phyloP scores from a whole-genome alignment of 495 filamentous ascomycete genomes.

The Sporormia fimetaria region DNA sequence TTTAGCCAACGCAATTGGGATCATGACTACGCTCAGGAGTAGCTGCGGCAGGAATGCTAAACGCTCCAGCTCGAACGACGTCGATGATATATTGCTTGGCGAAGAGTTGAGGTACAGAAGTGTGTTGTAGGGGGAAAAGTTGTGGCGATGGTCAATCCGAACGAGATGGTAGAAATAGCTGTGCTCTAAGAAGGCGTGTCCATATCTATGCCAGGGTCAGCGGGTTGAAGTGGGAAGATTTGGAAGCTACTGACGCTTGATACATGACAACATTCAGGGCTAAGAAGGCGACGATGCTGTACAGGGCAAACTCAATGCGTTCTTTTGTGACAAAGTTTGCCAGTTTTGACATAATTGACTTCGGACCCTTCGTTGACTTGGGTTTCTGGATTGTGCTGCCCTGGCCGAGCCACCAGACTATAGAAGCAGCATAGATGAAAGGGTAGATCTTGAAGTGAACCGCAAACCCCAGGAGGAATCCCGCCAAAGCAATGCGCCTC shows the following conservation, averaged over 20 bases:
- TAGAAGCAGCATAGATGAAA: constrained; percentile 79
- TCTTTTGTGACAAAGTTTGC: constrained; percentile 49
- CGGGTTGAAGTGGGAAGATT: not conserved
- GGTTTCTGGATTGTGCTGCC: constrained; percentile 27
- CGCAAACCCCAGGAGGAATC: constrained; percentile 62
- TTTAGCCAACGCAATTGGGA: constrained; percentile 74
- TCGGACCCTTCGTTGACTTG: too few species aligned
- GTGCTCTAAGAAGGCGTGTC: constrained; percentile 65
- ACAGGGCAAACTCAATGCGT: constrained; percentile 49
- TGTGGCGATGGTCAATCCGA: constrained; percentile 92
- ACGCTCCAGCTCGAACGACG: constrained; percentile 50
- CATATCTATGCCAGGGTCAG: constrained; percentile 42
- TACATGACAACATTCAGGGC: constrained; percentile 70
- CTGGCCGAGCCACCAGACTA: constrained; percentile 76
- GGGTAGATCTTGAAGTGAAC: constrained; percentile 99
- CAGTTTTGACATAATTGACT: constrained; percentile 10
- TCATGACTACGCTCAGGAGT: constrained; percentile 57
- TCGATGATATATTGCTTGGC: constrained; percentile 26
- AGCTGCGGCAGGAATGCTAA: constrained; percentile 85
- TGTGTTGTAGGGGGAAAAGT: constrained; percentile 93
- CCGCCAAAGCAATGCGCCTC: constrained; percentile 50
- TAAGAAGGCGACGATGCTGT: constrained; percentile 59
- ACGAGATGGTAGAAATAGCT: constrained; percentile 88
- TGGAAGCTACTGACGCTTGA: constrained; percentile 40
- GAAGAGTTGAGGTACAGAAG: constrained; percentile 76